Base-by-base conservation (phyloP, 805 yeast genomes). In the Suhomyces faveliae region DNA sequence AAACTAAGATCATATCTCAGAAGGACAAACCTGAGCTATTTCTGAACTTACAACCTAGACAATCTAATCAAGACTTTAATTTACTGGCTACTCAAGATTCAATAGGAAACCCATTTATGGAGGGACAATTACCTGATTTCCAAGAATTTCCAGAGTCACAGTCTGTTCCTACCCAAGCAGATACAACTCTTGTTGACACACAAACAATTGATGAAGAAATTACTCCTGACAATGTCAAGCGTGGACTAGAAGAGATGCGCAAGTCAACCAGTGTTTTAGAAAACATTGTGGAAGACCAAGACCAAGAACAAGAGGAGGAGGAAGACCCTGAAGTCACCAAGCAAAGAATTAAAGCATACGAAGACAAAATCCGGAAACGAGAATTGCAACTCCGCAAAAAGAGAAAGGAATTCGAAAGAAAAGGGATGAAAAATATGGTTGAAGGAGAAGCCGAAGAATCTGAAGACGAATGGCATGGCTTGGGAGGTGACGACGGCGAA, bases 391-490 rank as follows among this genome's bases (percentile, higher is more conserved):
- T 57, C 2, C 59, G 72, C 17, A 62, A 59, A 47, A 57, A 62
- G 44, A 66, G 78, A 44, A 77, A 68, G 51, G 87, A 81, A 51
- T 64, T 84, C 71, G 85, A 78, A 51, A 68, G 77, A 23, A 74
- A 68, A 48, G 91, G 91, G 2, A 54, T 83, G 15, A 74, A 74
- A 45, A 73, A 78, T 21, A 76, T 88, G 46, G 72, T 87, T 61
- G 92, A 88, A 57, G 84, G 85, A 42, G 94, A 87, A 70, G 96
- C 96, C 39, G 90, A 80, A 55, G 96, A 88, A 68, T 86, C 94
- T 30, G 95, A 88, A 51, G 96, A 88, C 71, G 96, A 88, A 69
- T 88, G 89, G 87, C 78, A 78, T 43, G 95, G 94, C 3, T 57
- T 85, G 42, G 94, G 92, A 53, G 95, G 95, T 50, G 71, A 60